Evolutionary conservation across 1,139 yeast genomes (phyloP).

Genomic region (Geotrichum candidum): DNA sequence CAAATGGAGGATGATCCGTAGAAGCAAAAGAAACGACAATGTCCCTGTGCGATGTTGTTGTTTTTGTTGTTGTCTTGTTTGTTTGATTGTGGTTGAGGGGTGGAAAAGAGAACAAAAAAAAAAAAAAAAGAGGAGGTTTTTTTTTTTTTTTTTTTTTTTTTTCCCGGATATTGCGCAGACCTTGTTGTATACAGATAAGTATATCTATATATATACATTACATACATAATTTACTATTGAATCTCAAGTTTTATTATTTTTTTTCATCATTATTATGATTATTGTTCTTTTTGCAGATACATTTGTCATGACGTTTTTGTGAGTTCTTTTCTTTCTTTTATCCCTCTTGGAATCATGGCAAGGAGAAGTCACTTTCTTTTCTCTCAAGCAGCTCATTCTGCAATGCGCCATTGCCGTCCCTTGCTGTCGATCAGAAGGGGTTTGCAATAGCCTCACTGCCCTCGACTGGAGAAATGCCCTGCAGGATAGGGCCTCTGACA

Average conservation of each 20-base stretch:
- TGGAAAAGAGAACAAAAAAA: not conserved
- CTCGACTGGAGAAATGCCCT: slow-evolving; percentile 76
- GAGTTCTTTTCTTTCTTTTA: too few species aligned
- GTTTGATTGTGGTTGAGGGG: not conserved
- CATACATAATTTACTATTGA: not conserved
- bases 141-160: not conserved
- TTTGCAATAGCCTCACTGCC: slow-evolving; percentile 76
- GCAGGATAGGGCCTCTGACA: slow-evolving; percentile 76
- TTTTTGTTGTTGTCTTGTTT: too few species aligned
- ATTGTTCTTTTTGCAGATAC: too few species aligned
- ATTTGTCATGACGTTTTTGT: too few species aligned
- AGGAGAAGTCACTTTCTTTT: too few species aligned
- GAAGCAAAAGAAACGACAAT: too few species aligned
- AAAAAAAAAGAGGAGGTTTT: not conserved
- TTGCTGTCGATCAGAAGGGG: slow-evolving; percentile 43
- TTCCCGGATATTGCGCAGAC: not conserved
- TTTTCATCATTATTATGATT: too few species aligned
- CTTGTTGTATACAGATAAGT: not conserved
- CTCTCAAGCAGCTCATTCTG: too few species aligned
- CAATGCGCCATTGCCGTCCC: too few species aligned
- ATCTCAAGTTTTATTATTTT: too few species aligned
- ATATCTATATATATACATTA: not conserved
- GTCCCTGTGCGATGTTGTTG: not conserved
- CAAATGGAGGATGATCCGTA: not conserved
- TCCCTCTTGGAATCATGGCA: too few species aligned